phyloP scores from a whole-genome alignment of 2,329 filamentous ascomycete genomes.

The Colletotrichum cuscutae region DNA sequence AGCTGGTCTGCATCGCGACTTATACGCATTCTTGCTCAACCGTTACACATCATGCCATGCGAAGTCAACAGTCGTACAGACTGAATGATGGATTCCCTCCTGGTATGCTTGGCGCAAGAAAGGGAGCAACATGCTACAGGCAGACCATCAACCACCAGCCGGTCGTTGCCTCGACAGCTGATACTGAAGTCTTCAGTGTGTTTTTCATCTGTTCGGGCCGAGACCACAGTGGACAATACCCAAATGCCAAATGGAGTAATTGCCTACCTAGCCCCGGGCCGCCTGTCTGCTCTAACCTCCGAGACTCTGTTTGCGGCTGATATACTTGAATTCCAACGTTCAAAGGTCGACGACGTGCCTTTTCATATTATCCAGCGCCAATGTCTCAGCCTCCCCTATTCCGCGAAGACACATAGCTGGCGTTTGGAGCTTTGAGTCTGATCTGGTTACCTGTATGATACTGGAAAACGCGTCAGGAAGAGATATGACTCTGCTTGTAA shows the following conservation, averaged over 20 bases:
- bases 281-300: neutral
- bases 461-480: neutral
- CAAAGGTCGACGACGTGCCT: neutral
- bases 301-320: neutral
- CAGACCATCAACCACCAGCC: neutral
- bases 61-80: neutral
- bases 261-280: neutral
- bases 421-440: neutral
- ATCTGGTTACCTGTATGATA: neutral
- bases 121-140: neutral
- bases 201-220: neutral
- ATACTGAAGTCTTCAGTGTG: neutral
- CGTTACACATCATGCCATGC: neutral
- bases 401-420: neutral
- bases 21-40: neutral
- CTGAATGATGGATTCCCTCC: neutral
- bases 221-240: neutral
- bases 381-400: neutral
- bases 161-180: neutral
- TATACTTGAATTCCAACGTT: neutral
- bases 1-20: neutral
- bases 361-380: neutral
- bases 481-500: neutral
- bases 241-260: neutral
- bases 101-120: neutral